Evolutionary conservation across 257 asterid genomes (phyloP).

Genomic region (Linaria vulgaris): DNA sequence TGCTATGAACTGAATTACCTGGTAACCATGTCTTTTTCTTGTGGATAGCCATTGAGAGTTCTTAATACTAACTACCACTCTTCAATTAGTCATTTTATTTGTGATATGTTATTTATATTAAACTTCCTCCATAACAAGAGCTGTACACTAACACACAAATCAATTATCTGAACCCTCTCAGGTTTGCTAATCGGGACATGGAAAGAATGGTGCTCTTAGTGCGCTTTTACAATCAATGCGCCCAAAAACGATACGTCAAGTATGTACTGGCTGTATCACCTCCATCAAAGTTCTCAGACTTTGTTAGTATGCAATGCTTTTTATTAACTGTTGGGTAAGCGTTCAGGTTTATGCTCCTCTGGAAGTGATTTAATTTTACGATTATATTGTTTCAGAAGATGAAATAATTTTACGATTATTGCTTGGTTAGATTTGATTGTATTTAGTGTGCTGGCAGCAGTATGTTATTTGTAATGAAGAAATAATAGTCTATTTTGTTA

Average conservation of each 20-base stretch:
- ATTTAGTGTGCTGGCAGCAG: background rate
- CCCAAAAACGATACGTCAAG: constrained; percentile 93
- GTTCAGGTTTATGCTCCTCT: constrained; percentile 24
- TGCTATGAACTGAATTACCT: constrained; percentile 59
- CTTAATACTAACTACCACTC: constrained; percentile 25
- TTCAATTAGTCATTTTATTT: constrained; percentile 7
- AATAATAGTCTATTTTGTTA: background rate
- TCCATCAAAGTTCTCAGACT: constrained; percentile 10
- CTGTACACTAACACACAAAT: constrained; percentile 4
- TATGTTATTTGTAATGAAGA: background rate
- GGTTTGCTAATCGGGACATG: constrained; percentile 99
- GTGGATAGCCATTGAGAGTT: constrained; percentile 17
- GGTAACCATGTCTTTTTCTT: constrained; percentile 18
- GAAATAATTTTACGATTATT: background rate
- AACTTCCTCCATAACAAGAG: constrained; percentile 11
- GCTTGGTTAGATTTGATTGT: constrained; percentile 6
- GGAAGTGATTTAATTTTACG: constrained; percentile 24
- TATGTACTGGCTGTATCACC: constrained; percentile 34
- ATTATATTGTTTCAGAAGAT: constrained; percentile 18
- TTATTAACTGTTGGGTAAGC: background rate
- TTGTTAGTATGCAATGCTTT: constrained; percentile 3
- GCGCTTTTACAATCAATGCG: constrained; percentile 93
- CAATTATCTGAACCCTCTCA: constrained; percentile 38
- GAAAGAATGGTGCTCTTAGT: constrained; percentile 89
- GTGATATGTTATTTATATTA: constrained; percentile 18